Evolutionary conservation across 306 rosid species (phyloP), one percentile per base, ranked within the genome.

Genomic region (Gynostemma pentaphyllum): DNA sequence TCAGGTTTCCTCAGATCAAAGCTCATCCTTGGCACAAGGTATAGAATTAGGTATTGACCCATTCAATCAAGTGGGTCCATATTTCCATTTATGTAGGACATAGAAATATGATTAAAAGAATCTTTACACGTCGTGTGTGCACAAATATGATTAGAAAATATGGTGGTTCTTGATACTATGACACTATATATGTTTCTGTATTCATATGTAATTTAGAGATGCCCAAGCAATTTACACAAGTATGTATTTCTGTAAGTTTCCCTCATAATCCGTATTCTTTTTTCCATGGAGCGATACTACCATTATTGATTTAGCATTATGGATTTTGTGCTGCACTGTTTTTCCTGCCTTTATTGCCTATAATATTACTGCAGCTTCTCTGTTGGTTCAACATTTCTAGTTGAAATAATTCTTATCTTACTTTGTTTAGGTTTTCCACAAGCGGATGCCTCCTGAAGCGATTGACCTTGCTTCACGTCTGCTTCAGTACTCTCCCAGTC

Each of bases 11-110:
- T 65, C 95, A 91, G 68, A 72, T 91, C 47, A 91, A 91, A 81
- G 98, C 95, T 62, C 96, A 91, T 75, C 98, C 96, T 68, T 91
- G 98, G 98, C 96, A 92, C 70, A 92, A 92, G 96, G 96, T 88
- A 79, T 75, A 68, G 41, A 47, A 62, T 67, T 65, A 30, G 28
- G 16, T 52, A 8, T 37, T 16, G 22, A 39, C 48, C 37, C 55
- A 64, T 28, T 64, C 16, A 29, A 4, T 45, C 27, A 45, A 27
- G 44, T 42, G 68, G 45, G 40, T 9, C 23, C 7, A 64, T 47
- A 5, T 4, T 63, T 44, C 0, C 5, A 4, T 40, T 27, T 41
- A 45, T 36, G 30, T 57, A 36, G 45, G 44, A 57, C 18, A 7
- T 57, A 45, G 40, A 30, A 55, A 57, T 36, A 36, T 57, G 46